Conservation (phyloP, 2,329 filamentous ascomycete genomes). For the Apiospora phragmitis region DNA sequence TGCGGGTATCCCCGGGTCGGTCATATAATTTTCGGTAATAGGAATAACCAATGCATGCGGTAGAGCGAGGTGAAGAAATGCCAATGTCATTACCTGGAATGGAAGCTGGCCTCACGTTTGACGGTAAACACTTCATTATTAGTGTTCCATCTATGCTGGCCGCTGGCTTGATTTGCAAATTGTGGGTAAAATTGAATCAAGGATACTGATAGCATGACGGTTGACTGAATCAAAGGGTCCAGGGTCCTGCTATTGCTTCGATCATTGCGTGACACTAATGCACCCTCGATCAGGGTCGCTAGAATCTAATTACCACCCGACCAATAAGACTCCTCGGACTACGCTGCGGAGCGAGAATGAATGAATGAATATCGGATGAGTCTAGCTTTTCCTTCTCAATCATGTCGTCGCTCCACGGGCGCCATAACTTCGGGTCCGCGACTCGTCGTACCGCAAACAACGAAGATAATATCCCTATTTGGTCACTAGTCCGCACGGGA, state of each 20-base stretch:
- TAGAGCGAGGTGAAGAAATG: too few species aligned
- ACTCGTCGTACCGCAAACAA: too few species aligned
- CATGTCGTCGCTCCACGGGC: neutral
- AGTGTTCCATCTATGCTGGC: too few species aligned
- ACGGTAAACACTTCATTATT: too few species aligned
- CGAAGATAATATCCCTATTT: too few species aligned
- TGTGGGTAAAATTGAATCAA: neutral
- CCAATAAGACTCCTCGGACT: neutral
- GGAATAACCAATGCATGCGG: too few species aligned
- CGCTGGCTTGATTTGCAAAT: too few species aligned
- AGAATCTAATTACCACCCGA: neutral
- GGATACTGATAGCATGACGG: neutral
- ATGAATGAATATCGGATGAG: neutral
- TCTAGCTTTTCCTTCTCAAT: neutral
- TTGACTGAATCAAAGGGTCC: neutral
- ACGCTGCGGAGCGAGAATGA: neutral
- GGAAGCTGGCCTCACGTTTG: too few species aligned
- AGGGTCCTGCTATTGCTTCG: neutral
- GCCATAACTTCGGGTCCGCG: too few species aligned
- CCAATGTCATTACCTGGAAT: too few species aligned
- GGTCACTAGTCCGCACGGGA: too few species aligned
- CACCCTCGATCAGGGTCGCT: neutral
- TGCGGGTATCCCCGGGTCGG: neutral
- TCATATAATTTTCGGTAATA: too few species aligned
- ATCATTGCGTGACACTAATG: neutral